phyloP scores from a whole-genome alignment of 1,284 basidiomycete species.

The Megacollybia platyphylla region DNA sequence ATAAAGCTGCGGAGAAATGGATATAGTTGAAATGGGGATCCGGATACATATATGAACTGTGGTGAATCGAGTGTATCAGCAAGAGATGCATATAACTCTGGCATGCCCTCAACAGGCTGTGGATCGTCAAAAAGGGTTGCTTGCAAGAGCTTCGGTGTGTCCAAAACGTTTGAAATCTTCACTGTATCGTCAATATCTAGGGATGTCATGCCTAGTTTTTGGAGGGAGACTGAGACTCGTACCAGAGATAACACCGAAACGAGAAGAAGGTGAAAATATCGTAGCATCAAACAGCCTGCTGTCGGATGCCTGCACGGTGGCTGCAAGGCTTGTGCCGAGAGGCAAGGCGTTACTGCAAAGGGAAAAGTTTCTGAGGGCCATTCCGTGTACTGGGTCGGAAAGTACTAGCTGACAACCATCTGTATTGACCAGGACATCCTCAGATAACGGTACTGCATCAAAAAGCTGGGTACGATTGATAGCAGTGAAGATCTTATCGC shows the following conservation, averaged over 20 bases:
- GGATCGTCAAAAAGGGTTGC: conserved; percentile 25
- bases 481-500: conserved; percentile 13
- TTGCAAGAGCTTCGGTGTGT: conserved; percentile 18
- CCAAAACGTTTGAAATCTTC: conserved; percentile 24
- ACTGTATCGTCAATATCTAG: conserved; percentile 29
- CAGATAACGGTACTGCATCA: conserved; percentile 17
- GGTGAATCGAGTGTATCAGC: conserved; percentile 19
- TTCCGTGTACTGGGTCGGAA: conserved; percentile 16
- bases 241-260: conserved; percentile 29
- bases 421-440: conserved; percentile 17
- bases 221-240: conserved; percentile 4
- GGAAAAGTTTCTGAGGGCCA: conserved; percentile 17
- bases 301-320: conserved; percentile 8
- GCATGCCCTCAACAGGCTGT: conserved; percentile 26
- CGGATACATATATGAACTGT: conserved; percentile 26
- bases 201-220: too few species aligned
- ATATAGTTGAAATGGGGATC: conserved; percentile 28
- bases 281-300: conserved; percentile 14
- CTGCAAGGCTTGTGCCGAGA: not conserved
- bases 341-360: conserved; percentile 11
- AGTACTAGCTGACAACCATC: conserved; percentile 16
- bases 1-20: conserved; percentile 27
- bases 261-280: conserved; percentile 20
- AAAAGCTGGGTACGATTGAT: conserved; percentile 20
- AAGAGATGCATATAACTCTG: conserved; percentile 23